These are phyloP conservation scores for Ogataea methylovora DNA, from an alignment of 805 yeast species.

Conservation along the genomic window DNA sequence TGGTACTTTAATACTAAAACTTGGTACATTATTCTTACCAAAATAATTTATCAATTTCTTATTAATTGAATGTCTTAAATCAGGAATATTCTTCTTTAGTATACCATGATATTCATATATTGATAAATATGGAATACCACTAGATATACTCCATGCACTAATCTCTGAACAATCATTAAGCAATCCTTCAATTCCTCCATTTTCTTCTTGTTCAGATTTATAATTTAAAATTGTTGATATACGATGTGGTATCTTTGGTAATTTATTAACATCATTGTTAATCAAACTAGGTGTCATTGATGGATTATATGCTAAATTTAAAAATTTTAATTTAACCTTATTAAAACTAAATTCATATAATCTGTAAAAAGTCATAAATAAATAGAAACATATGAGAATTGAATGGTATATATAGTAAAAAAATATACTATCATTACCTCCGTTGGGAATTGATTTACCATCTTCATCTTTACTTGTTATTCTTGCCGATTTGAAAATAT, in stretches of 20 bases:
- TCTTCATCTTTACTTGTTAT: too few relatives aligned
- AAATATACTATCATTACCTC: too few relatives aligned
- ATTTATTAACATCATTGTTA: conserved; percentile 68
- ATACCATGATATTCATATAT: conserved; percentile 78
- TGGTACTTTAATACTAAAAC: conserved; percentile 56
- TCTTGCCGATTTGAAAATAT: conserved; percentile 12
- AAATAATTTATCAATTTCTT: conserved; percentile 62
- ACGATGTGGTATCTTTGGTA: conserved; percentile 71
- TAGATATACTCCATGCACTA: conserved; percentile 80
- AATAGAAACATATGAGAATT: conserved; percentile 43
- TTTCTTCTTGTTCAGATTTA: conserved; percentile 73
- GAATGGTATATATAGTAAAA: conserved; percentile 37
- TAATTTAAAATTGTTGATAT: conserved; percentile 70
- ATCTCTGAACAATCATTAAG: conserved; percentile 71
- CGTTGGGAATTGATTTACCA: too few relatives aligned
- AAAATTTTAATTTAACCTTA: conserved; percentile 45
- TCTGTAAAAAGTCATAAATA: conserved; percentile 49
- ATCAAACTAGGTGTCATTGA: conserved; percentile 78
- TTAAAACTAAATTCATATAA: conserved; percentile 45
- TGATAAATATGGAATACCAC: conserved; percentile 68
- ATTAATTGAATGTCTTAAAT: conserved; percentile 47
- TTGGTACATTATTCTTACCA: conserved; percentile 64
- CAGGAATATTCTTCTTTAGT: conserved; percentile 46
- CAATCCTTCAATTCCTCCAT: conserved; percentile 82
- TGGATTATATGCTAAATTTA: conserved; percentile 59